These are phyloP conservation scores for Sarocladium brachiariae DNA, from an alignment of 2,329 filamentous ascomycete genomes.

Conservation along the genomic window DNA sequence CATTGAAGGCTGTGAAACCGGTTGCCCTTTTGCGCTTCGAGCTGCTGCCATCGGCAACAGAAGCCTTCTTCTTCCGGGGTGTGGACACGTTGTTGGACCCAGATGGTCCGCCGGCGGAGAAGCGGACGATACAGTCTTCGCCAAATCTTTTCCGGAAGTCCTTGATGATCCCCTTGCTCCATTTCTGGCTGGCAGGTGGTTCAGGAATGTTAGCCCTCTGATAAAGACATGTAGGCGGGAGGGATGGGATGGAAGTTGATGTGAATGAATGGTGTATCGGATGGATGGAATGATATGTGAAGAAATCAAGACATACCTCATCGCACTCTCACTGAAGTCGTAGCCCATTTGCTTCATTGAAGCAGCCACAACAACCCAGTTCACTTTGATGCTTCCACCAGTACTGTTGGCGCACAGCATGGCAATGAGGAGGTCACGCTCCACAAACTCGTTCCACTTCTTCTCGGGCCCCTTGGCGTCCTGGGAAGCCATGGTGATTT, in stretches of 20 bases:
- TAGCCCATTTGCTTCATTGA: constrained; percentile 28
- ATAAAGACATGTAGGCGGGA: no score
- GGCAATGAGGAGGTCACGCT: constrained; percentile 32
- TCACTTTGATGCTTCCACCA: constrained; percentile 19
- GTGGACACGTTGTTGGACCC: constrained; percentile 11
- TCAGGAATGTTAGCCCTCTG: background rate
- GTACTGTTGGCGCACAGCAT: constrained; percentile 22
- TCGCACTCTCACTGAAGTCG: constrained; percentile 30
- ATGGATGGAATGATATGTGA: background rate
- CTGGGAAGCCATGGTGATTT: background rate
- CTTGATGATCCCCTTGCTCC: constrained; percentile 30
- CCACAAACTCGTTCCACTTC: constrained; percentile 29
- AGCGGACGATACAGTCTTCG: constrained; percentile 3
- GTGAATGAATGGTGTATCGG: background rate
- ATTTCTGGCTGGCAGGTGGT: constrained; percentile 33
- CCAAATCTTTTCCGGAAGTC: constrained; percentile 25
- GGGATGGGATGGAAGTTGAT: no score
- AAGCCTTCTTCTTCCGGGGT: background rate
- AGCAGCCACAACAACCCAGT: constrained; percentile 26
- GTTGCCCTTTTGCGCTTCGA: constrained; percentile 2
- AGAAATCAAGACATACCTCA: constrained; percentile 23
- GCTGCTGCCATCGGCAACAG: background rate
- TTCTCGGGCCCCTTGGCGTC: constrained; percentile 18
- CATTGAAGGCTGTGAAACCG: background rate
- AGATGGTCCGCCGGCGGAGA: background rate